Evolutionary conservation across 768 basidiomycete genomes (phyloP), one percentile per base, ranked within the genome.

Genomic region (Guyanaporus albipodus): DNA sequence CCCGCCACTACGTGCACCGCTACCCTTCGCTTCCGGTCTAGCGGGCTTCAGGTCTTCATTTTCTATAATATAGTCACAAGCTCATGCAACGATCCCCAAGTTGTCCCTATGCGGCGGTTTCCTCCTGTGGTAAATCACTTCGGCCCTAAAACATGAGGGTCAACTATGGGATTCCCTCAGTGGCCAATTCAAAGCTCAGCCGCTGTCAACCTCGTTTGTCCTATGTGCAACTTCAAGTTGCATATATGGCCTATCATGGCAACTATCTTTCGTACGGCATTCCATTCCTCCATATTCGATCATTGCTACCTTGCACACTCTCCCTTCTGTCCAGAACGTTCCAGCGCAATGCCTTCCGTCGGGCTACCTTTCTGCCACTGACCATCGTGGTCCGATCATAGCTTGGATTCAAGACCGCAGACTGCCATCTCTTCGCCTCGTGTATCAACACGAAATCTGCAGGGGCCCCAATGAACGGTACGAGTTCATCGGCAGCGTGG

Each of bases 371-470:
- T 42, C 32, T 55, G 33, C 57, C 53, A 28, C 39, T 31, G 23
- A 42, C 39, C 32, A 61, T 47, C 41, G 54, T 56, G 15, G 55
- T 64, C 22, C 54, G 44, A 44, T 54, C 52, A 29, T 63, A 63
- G 36, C 58, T 55, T 38, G 82, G 80, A 54, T 72, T 70, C 27
- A 81, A 70, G 17, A 76, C 74, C 9, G 72, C 75, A 46, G 71
- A 68, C 52, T 72, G 74, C 42, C 78, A 58, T 19, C 67, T 60
- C 26, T 59, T 55, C 44, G 71, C 70, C 31, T 72, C 74, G 53
- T 80, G 80, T 43, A 84, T 65, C 44, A 84, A 66, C 22, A 83
- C 75, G 42, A 83, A 80, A 62, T 83, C 77, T 8, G 82, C 79
- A 18, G 62, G 66, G 53, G 74, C 72, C 18, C 73, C 75, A 34